These are phyloP conservation scores for Macrocybe gigantea DNA, from an alignment of 768 basidiomycete genomes.

Conservation along the genomic window DNA sequence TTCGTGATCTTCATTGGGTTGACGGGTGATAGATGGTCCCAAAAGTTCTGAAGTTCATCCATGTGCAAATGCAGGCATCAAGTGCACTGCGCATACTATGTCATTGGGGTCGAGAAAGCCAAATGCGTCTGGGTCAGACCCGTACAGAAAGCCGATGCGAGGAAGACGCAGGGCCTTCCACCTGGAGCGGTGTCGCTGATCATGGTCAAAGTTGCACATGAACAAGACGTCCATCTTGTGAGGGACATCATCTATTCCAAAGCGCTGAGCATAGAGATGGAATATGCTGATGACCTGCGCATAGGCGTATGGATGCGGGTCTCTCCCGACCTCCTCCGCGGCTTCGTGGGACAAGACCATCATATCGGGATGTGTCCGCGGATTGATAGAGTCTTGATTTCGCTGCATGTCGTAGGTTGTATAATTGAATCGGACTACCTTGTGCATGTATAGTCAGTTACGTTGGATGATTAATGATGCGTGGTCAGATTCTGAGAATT, in stretches of 20 bases:
- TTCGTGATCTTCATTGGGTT: conserved; percentile 8
- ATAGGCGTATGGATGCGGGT: background rate
- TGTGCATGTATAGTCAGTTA: conserved; percentile 22
- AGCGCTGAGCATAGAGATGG: conserved; percentile 14
- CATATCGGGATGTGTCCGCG: conserved; percentile 21
- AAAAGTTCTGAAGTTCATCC: conserved; percentile 9
- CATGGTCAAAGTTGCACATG: conserved; percentile 17
- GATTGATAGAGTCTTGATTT: conserved; percentile 28
- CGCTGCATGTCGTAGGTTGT: conserved; percentile 31
- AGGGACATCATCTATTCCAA: background rate
- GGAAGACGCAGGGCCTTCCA: conserved; percentile 16
- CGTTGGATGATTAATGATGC: conserved; percentile 17
- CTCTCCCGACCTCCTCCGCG: conserved; percentile 5
- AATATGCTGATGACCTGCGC: conserved; percentile 16
- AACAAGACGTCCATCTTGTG: conserved; percentile 21
- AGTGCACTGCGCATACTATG: conserved; percentile 26
- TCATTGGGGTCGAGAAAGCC: conserved; percentile 34
- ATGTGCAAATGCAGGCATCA: conserved; percentile 28
- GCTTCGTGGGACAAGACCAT: conserved; percentile 12
- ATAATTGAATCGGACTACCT: conserved; percentile 28
- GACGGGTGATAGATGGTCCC: conserved; percentile 8
- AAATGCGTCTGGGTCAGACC: conserved; percentile 20
- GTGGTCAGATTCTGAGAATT: conserved; percentile 4
- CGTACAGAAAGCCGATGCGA: conserved; percentile 19
- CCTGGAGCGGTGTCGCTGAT: conserved; percentile 10